Conservation (phyloP, 495 filamentous ascomycete species). For the Neohortaea acidophila region DNA sequence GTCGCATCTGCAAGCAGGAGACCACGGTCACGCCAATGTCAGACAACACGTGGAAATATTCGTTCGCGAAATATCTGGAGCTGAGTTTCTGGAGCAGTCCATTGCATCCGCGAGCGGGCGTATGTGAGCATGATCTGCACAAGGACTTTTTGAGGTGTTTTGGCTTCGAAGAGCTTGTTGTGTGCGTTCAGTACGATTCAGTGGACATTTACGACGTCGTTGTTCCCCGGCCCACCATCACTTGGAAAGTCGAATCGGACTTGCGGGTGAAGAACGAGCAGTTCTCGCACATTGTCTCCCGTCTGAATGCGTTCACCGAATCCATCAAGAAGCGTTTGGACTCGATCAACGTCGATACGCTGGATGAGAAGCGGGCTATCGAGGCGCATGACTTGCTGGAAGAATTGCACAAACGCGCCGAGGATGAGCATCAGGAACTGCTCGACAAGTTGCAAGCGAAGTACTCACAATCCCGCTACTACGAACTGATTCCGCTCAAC, state of each 20-base stretch:
- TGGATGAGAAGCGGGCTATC: slow-evolving; percentile 70
- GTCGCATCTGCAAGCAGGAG: slow-evolving; percentile 78
- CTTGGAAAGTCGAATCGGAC: slow-evolving; percentile 95
- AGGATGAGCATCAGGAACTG: slow-evolving; percentile 61
- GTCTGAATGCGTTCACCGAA: slow-evolving; percentile 67
- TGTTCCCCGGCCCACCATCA: slow-evolving; percentile 74
- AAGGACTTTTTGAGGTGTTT: slow-evolving; percentile 85
- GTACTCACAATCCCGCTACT: slow-evolving; percentile 87
- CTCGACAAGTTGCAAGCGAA: slow-evolving; percentile 67
- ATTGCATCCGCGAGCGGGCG: slow-evolving; percentile 57
- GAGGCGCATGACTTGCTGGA: slow-evolving; percentile 71
- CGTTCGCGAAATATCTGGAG: slow-evolving; percentile 94
- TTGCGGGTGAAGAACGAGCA: slow-evolving; percentile 84
- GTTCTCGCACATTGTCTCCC: slow-evolving; percentile 59
- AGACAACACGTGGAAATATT: slow-evolving; percentile 93
- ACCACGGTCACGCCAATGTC: slow-evolving; percentile 90
- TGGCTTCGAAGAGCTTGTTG: slow-evolving; percentile 67
- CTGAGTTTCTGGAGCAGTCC: slow-evolving; percentile 88
- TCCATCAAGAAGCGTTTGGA: slow-evolving; percentile 73
- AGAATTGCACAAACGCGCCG: slow-evolving; percentile 51
- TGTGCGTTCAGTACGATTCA: slow-evolving; percentile 81
- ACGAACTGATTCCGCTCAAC: slow-evolving; percentile 89
- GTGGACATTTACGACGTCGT: slow-evolving; percentile 92
- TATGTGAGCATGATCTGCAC: slow-evolving; percentile 89
- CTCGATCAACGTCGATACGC: slow-evolving; percentile 78